Evolutionary conservation across 2,329 filamentous ascomycete genomes (phyloP).

Genomic region (Pezicula radicicola): DNA sequence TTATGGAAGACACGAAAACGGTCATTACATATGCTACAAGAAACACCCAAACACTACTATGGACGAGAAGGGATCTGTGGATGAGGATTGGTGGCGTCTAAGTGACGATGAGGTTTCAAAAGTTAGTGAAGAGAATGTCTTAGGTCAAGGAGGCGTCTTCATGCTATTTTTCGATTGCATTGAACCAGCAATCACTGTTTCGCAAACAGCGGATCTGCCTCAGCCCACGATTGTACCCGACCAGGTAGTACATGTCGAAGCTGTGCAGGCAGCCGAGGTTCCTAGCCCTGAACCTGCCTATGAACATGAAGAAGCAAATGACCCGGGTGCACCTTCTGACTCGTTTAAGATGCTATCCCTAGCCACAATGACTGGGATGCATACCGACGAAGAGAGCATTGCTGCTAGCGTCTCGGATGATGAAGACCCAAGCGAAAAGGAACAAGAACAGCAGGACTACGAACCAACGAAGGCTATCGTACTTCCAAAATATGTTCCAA

Average conservation of each 20-base stretch:
- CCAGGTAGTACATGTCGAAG: not conserved
- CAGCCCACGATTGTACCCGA: not conserved
- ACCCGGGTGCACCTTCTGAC: slow-evolving; percentile 15
- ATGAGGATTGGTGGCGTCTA: slow-evolving; percentile 76
- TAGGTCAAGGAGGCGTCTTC: slow-evolving; percentile 78
- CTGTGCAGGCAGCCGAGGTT: not conserved
- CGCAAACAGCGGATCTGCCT: not conserved
- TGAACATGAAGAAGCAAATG: slow-evolving; percentile 6
- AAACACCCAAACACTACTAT: slow-evolving; percentile 49
- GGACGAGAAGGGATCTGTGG: slow-evolving; percentile 18
- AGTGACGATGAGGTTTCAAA: slow-evolving; percentile 83
- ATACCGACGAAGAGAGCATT: slow-evolving; percentile 12
- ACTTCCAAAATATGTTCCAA: slow-evolving; percentile 20
- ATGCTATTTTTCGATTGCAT: slow-evolving; percentile 95
- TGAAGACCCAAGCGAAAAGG: slow-evolving; percentile 5
- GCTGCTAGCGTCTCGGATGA: slow-evolving; percentile 21
- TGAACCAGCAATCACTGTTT: slow-evolving; percentile 35
- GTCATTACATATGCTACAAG: slow-evolving; percentile 91
- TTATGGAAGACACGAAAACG: slow-evolving; percentile 87
- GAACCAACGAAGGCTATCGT: slow-evolving; percentile 23
- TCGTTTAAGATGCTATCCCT: slow-evolving; percentile 10
- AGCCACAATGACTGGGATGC: slow-evolving; percentile 3
- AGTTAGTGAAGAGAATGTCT: slow-evolving; percentile 70
- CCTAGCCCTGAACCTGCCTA: too few relatives aligned
- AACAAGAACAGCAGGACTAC: slow-evolving; percentile 12